Evolutionary conservation across 495 filamentous ascomycete genomes (phyloP).

Genomic region (Halenospora varia): DNA sequence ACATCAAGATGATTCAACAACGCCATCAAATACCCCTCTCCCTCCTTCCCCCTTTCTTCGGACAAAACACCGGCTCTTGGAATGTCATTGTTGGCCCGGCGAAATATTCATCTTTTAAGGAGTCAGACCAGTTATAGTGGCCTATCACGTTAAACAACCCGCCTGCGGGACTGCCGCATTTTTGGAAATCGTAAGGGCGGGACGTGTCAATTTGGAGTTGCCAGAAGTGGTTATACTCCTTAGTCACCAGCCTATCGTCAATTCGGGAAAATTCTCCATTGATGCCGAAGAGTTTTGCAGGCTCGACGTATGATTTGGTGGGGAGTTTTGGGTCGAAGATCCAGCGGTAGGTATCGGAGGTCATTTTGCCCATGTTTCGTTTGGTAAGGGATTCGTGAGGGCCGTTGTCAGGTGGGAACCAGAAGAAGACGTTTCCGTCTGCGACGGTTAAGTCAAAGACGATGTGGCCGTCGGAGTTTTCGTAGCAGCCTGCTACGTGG

Average conservation of each 20-base stretch:
- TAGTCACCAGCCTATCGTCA: constrained; percentile 50
- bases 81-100: constrained; percentile 46
- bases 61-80: constrained; percentile 57
- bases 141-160: constrained; percentile 26
- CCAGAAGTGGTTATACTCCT: constrained; percentile 51
- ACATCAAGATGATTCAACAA: constrained; percentile 51
- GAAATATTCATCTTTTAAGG: constrained; percentile 37
- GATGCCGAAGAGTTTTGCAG: constrained; percentile 34
- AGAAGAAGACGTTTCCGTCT: constrained; percentile 54
- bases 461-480: constrained; percentile 43
- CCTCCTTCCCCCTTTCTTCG: constrained; percentile 38
- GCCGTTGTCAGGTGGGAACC: constrained; percentile 43
- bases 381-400: constrained; percentile 19
- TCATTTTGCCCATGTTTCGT: constrained; percentile 25
- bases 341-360: constrained; percentile 48
- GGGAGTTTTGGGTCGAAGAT: constrained; percentile 44
- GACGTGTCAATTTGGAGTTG: constrained; percentile 42
- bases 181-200: constrained; percentile 44
- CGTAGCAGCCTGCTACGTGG: constrained; percentile 48
- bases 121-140: constrained; percentile 10
- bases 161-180: constrained; percentile 42
- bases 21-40: constrained; percentile 51
- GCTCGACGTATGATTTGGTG: constrained; percentile 32
- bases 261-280: constrained; percentile 58
- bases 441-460: constrained; percentile 52